A percentile compares a stretch with the other conserved stretches of the same genome.
These are phyloP conservation scores for Pharnaceum exiguum DNA, from an alignment of 148 eudicot species.

Conservation along the genomic window DNA sequence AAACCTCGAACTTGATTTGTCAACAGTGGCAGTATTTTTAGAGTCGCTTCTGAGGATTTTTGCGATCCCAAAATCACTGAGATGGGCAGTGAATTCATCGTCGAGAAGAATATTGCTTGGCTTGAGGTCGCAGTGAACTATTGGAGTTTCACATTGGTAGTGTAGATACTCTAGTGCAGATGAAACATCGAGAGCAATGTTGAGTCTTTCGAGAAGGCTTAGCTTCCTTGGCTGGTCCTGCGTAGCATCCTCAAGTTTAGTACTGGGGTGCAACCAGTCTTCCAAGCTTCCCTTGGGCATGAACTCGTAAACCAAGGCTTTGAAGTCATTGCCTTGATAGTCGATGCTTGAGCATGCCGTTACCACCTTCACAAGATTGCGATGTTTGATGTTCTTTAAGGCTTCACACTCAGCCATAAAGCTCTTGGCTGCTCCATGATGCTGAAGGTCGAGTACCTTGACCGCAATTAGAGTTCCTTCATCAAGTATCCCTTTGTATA, in stretches of 20 bases:
- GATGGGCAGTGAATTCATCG: conserved; percentile 20
- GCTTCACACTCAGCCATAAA: conserved; percentile 14
- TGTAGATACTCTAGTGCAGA: conserved; percentile 31
- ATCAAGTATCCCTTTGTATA: conserved; percentile 12
- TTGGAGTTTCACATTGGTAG: conserved; percentile 3
- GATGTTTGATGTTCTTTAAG: conserved; percentile 3
- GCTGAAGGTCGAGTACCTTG: not conserved
- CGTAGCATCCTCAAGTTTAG: not conserved
- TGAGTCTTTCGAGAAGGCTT: not conserved
- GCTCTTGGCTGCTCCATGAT: conserved; percentile 1
- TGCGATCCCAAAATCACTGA: conserved; percentile 34
- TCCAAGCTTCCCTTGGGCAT: conserved; percentile 5
- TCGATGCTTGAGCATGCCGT: conserved; percentile 4
- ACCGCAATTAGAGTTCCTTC: not conserved
- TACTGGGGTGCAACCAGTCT: not conserved
- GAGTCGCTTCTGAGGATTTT: conserved; percentile 2
- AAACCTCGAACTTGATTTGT: not conserved
- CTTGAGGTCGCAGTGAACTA: conserved; percentile 30
- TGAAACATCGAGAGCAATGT: conserved; percentile 19
- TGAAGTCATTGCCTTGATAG: conserved; percentile 5
- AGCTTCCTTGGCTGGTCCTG: not conserved
- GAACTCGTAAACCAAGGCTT: conserved; percentile 1
- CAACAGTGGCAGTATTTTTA: not conserved
- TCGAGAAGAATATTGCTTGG: conserved; percentile 27
- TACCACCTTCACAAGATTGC: conserved; percentile 3